Conservation (phyloP, 2,329 filamentous ascomycete species). For the Lachnellula subtilissima region DNA sequence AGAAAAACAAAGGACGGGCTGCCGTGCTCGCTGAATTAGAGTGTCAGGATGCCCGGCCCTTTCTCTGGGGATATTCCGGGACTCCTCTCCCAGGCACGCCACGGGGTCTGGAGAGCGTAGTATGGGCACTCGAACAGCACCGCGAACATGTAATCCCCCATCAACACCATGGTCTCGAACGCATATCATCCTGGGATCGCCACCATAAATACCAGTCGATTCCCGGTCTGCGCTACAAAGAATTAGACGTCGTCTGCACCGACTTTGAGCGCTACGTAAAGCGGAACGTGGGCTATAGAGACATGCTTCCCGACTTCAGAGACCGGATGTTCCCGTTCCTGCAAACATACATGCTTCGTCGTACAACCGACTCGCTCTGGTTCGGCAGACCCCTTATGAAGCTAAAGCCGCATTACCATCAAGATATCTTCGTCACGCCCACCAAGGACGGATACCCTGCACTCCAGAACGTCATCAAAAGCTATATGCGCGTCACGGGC, state of each 20-base stretch:
- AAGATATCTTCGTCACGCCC: slow-evolving; percentile 12
- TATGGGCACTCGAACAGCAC: slow-evolving; percentile 17
- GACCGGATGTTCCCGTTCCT: slow-evolving; percentile 7
- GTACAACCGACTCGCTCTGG: slow-evolving; percentile 16
- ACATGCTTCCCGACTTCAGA: background rate
- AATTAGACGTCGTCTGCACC: slow-evolving; percentile 9
- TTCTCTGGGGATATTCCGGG: slow-evolving; percentile 21
- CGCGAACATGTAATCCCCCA: background rate
- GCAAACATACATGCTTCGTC: slow-evolving; percentile 15
- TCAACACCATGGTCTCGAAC: background rate
- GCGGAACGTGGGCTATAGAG: background rate
- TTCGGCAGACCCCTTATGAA: slow-evolving; percentile 17
- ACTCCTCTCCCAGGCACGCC: slow-evolving; percentile 15
- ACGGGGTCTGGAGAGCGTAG: slow-evolving; percentile 13
- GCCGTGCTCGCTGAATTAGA: slow-evolving; percentile 11
- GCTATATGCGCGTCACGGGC: background rate
- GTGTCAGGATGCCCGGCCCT: slow-evolving; percentile 4
- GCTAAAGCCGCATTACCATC: slow-evolving; percentile 16
- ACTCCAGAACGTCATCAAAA: background rate
- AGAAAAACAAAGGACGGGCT: slow-evolving; percentile 8
- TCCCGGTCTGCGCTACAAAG: background rate
- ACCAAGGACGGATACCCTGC: background rate
- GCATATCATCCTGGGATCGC: background rate
- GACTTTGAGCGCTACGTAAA: slow-evolving; percentile 10
- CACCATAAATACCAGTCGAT: background rate